Evolutionary conservation across 768 basidiomycete species (phyloP).

Genomic region (Cystofilobasidium macerans): DNA sequence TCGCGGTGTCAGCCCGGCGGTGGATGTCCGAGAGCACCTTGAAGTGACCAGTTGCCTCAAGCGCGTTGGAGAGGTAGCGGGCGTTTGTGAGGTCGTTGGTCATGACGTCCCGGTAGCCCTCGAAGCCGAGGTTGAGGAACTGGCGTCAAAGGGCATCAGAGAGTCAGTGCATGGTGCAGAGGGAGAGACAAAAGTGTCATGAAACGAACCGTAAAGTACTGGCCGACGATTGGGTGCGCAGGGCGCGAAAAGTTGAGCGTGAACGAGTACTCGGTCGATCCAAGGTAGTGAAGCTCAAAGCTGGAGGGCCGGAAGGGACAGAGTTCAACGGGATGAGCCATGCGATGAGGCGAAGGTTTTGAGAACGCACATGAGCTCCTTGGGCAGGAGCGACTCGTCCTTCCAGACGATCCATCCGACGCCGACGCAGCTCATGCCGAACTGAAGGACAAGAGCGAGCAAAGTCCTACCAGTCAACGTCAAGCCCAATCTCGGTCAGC

Average conservation of each 20-base stretch:
- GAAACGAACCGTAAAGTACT: not conserved
- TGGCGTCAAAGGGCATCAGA: no score
- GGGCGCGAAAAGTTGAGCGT: constrained; percentile 31
- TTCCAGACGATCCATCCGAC: constrained; percentile 38
- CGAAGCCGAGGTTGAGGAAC: not conserved
- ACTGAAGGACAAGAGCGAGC: constrained; percentile 20
- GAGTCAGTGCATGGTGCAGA: not conserved
- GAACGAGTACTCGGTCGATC: constrained; percentile 29
- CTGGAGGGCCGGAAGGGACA: not conserved
- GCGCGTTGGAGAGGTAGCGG: not conserved
- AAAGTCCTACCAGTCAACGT: no score
- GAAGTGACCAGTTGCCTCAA: constrained; percentile 25
- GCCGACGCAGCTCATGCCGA: constrained; percentile 29
- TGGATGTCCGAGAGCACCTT: constrained; percentile 18
- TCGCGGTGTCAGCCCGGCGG: constrained; percentile 2
- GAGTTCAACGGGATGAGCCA: constrained; percentile 18
- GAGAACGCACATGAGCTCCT: constrained; percentile 33
- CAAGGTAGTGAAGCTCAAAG: constrained; percentile 27
- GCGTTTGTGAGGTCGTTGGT: not conserved
- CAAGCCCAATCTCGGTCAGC: constrained; percentile 30
- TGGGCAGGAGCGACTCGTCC: constrained; percentile 34
- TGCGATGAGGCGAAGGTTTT: constrained; percentile 30
- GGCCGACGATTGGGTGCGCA: constrained; percentile 7
- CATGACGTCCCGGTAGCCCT: constrained; percentile 3
- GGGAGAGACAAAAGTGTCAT: constrained; percentile 5